A percentile compares a stretch with the other conserved stretches of the same genome.
These are phyloP conservation scores for Metschnikowia matae DNA, from an alignment of 805 yeast species.

Conservation along the genomic window DNA sequence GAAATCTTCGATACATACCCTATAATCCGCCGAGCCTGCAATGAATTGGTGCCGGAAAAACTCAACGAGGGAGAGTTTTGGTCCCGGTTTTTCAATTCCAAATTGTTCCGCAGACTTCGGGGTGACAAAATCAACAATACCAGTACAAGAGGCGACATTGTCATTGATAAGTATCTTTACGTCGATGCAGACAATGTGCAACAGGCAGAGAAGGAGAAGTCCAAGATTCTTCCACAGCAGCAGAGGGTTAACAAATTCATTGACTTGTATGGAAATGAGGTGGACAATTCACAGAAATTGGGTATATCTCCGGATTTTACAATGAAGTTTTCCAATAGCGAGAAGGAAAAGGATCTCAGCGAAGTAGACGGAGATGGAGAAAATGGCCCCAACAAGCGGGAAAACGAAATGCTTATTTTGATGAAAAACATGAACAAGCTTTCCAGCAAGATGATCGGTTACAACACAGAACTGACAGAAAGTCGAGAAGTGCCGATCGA, in stretches of 20 bases:
- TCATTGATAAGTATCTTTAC: conserved; percentile 78
- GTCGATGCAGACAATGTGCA: conserved; percentile 53
- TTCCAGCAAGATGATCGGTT: conserved; percentile 70
- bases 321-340: conserved; percentile 63
- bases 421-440: conserved; percentile 86
- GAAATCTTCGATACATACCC: conserved; percentile 93
- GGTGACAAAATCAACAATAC: conserved; percentile 75
- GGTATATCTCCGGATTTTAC: conserved; percentile 89
- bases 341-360: conserved; percentile 15
- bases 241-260: conserved; percentile 63
- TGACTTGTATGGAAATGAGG: conserved; percentile 76
- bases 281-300: conserved; percentile 67
- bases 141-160: conserved; percentile 76
- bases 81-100: conserved; percentile 92
- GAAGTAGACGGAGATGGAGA: conserved; percentile 8
- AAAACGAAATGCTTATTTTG: conserved; percentile 67
- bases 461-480: conserved; percentile 21
- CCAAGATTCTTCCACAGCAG: conserved; percentile 13
- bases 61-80: conserved; percentile 90
- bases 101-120: conserved; percentile 77
- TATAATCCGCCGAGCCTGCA: conserved; percentile 80
- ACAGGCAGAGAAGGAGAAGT: conserved; percentile 38
- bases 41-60: conserved; percentile 79
- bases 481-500: conserved; percentile 22
- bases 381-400: conserved; percentile 16